Percentiles rank a stretch among this genome's conserved stretches.
Conservation (phyloP, 2,329 filamentous ascomycete species). For the Fusarium lyarnte region DNA sequence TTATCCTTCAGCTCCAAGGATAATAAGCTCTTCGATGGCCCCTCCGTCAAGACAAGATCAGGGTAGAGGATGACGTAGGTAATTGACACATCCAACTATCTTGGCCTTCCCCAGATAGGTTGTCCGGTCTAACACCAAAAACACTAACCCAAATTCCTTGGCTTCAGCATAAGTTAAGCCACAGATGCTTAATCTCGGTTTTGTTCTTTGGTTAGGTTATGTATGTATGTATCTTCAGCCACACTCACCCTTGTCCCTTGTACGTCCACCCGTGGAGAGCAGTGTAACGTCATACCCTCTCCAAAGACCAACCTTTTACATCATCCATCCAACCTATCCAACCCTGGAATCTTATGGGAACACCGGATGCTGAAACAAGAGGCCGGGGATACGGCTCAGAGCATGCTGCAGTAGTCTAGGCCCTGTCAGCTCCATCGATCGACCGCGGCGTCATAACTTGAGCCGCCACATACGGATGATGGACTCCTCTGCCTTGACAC, state of each 20-base stretch:
- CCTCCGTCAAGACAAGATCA: neutral
- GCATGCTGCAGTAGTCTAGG: neutral
- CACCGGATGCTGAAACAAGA: neutral
- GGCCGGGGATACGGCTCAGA: neutral
- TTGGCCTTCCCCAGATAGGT: neutral
- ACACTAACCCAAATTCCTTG: neutral
- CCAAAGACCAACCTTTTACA: constrained; percentile 20
- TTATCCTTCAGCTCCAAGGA: neutral
- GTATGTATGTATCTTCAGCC: neutral
- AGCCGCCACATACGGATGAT: constrained; percentile 24
- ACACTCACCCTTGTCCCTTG: neutral
- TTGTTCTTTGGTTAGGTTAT: neutral
- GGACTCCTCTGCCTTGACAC: constrained; percentile 13
- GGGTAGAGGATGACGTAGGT: constrained; percentile 22
- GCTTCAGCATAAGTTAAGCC: neutral
- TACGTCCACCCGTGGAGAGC: neutral
- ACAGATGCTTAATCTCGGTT: neutral
- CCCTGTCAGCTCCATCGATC: constrained; percentile 17
- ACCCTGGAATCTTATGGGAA: neutral
- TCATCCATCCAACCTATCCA: constrained; percentile 16
- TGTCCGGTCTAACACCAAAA: neutral
- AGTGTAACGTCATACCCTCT: constrained; percentile 27
- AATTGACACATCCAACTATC: neutral
- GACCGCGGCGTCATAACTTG: constrained; percentile 30
- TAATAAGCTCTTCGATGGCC: neutral